A percentile compares a stretch with the other conserved stretches of the same genome.
phyloP scores from a whole-genome alignment of 148 eudicot species.

The Bassia scoparia region DNA sequence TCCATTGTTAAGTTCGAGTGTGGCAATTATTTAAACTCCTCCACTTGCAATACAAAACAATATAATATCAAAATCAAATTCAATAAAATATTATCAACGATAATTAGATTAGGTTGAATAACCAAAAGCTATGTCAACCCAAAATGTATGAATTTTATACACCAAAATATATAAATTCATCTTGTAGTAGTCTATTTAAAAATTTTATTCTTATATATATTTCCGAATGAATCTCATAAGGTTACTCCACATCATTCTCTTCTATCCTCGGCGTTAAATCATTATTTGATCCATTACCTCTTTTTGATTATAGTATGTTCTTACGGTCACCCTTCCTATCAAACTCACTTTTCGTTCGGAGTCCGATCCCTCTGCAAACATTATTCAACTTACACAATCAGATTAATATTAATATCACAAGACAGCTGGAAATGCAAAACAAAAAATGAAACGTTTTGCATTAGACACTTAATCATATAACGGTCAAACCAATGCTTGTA shows the following conservation, averaged over 20 bases:
- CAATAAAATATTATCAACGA: too few species aligned
- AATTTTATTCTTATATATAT: too few species aligned
- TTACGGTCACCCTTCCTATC: neutral
- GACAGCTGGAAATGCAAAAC: neutral
- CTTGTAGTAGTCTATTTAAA: too few species aligned
- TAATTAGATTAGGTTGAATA: too few species aligned
- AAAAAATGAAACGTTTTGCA: neutral
- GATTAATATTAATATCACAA: neutral
- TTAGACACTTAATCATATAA: neutral
- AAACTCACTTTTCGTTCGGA: neutral
- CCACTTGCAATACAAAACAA: too few species aligned
- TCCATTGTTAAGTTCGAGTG: too few species aligned
- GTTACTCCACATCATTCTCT: slow-evolving; percentile 39
- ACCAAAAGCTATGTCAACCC: too few species aligned
- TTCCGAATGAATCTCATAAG: too few species aligned
- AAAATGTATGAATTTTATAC: too few species aligned
- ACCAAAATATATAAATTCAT: too few species aligned
- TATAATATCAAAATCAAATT: neutral
- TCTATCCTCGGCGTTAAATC: slow-evolving; percentile 32
- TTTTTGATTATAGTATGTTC: neutral
- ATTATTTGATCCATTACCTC: slow-evolving; percentile 36
- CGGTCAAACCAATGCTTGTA: neutral
- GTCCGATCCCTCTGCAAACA: slow-evolving; percentile 22
- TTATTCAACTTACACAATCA: neutral
- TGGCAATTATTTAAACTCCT: too few species aligned